Evolutionary conservation across 805 yeast genomes (phyloP), one percentile per base, ranked within the genome.

Genomic region (Tetrapisispora phaffii): DNA sequence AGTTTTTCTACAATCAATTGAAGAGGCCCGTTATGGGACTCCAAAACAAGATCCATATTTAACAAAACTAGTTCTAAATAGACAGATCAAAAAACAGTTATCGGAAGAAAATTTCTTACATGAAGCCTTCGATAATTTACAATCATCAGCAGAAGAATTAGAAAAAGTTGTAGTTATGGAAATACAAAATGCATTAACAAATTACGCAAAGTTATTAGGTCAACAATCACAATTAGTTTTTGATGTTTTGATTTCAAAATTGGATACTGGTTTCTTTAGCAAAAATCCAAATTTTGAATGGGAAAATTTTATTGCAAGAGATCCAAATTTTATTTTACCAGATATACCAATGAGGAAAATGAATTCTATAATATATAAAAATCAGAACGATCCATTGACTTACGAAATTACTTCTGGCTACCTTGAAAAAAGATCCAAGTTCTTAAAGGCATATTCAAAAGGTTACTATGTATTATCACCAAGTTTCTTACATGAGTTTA

Each of bases 381-480:
- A 80, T 57, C 85, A 78, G 58, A 74, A 74, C 55, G 85, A 88
- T 45, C 79, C 87, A 12, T 69, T 87, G 50, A 77, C 89, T 10
- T 68, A 65, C 43, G 81, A 78, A 51, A 73, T 89, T 34, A 76
- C 86, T 44, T 76, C 88, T 13, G 96, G 97, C 2, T 76, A 72
- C 50, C 70, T 93, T 51, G 98, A 93, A 63, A 77, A 96, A 63
- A 75, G 95, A 56, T 85, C 97, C 8, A 93, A 90, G 70, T 90
- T 79, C 62, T 71, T 93, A 51, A 89, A 89, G 68, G 82, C 93
- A 15, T 93, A 88, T 65, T 79, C 95, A 3, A 75, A 80, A 50
- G 95, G 93, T 5, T 93, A 84, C 79, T 93, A 87, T 59, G 96
- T 90, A 16, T 70, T 90, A 52, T 89, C 98, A 2, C 83, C 97